Conservation (phyloP, 345 rosid species). For the Gossypium stocksii region DNA sequence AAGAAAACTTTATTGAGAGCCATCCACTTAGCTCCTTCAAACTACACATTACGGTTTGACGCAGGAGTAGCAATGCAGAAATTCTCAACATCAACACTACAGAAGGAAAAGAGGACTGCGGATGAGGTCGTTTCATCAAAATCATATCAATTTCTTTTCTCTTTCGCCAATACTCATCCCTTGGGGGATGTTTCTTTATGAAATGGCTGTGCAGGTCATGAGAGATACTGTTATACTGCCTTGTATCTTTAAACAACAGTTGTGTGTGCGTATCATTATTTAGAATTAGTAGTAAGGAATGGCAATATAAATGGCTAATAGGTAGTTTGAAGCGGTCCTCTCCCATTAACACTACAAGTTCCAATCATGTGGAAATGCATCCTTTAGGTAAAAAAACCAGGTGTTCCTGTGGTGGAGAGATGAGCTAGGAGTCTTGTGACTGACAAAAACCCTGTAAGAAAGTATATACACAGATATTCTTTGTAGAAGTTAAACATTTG, state of each 20-base stretch:
- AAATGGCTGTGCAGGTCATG: background rate
- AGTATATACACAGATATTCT: background rate
- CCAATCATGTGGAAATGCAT: background rate
- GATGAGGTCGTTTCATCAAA: conserved; percentile 62
- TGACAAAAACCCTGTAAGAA: background rate
- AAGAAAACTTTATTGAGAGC: conserved; percentile 87
- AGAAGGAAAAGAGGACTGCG: conserved; percentile 81
- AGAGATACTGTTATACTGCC: background rate
- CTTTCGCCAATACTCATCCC: background rate
- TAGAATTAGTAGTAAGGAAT: background rate
- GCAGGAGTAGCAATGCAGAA: conserved; percentile 99
- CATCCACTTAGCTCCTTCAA: conserved; percentile 91
- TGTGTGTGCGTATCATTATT: background rate
- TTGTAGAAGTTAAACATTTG: background rate
- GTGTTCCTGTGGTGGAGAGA: background rate
- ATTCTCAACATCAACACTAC: conserved; percentile 91
- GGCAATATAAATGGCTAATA: background rate
- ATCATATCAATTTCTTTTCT: background rate
- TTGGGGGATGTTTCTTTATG: background rate
- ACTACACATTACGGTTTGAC: conserved; percentile 88
- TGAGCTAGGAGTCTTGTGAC: background rate
- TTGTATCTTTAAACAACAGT: background rate
- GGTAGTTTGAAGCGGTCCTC: background rate
- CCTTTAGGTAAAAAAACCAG: background rate
- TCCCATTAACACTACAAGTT: no score